phyloP scores from a whole-genome alignment of 441 rosid genomes.

The Cnidoscolus chayamansa region DNA sequence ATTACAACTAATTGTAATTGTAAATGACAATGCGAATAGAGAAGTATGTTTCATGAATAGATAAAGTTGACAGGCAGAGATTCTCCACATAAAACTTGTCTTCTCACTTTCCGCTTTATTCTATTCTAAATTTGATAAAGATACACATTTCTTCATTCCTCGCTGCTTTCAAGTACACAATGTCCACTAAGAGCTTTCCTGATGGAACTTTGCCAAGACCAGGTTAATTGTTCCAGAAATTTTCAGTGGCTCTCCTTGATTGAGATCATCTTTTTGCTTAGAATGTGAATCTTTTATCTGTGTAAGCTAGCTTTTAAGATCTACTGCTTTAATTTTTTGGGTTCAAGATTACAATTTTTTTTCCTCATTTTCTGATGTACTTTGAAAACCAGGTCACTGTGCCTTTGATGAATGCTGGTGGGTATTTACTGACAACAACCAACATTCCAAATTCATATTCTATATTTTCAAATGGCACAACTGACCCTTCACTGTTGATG shows the following conservation, averaged over 20 bases:
- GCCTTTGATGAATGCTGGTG: conserved; percentile 20
- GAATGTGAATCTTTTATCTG: too few relatives aligned
- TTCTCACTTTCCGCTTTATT: too few relatives aligned
- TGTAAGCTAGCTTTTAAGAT: too few relatives aligned
- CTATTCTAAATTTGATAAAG: too few relatives aligned
- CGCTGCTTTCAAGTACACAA: too few relatives aligned
- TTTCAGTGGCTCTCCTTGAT: too few relatives aligned
- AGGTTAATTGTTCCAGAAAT: too few relatives aligned
- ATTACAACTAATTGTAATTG: neutral
- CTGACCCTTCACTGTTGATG: conserved; percentile 16
- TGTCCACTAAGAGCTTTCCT: too few relatives aligned
- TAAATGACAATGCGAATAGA: neutral
- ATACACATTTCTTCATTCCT: too few relatives aligned
- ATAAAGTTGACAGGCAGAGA: neutral
- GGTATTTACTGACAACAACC: conserved; percentile 14
- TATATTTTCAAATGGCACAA: conserved; percentile 12
- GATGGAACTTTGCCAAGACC: too few relatives aligned
- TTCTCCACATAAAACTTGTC: neutral
- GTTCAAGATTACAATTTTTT: neutral
- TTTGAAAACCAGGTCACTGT: conserved; percentile 20
- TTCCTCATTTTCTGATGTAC: neutral
- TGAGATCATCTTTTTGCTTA: too few relatives aligned
- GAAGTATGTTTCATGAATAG: neutral
- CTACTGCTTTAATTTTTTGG: neutral
- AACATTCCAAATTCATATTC: conserved; percentile 19